phyloP scores from a whole-genome alignment of 768 basidiomycete genomes.

The Saitozyma podzolica region DNA sequence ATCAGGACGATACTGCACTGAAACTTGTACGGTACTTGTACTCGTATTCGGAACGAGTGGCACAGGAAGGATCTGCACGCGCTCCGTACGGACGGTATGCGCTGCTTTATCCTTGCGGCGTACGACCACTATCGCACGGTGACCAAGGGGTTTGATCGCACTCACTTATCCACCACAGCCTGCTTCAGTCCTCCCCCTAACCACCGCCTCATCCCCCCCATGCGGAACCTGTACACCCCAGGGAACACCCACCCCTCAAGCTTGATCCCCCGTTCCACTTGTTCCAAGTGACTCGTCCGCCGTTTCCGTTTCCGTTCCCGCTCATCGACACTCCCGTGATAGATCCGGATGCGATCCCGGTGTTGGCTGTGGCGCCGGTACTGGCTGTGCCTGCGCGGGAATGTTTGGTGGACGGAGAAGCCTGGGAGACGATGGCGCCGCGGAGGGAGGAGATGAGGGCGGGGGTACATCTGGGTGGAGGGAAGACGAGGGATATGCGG shows the following conservation, averaged over 20 bases:
- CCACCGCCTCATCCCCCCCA: conserved; percentile 40
- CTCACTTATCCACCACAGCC: conserved; percentile 21
- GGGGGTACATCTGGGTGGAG: conserved; percentile 38
- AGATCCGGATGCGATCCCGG: no score
- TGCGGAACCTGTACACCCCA: conserved; percentile 44
- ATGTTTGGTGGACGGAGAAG: conserved; percentile 3
- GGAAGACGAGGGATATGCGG: conserved; percentile 42
- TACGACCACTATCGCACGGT: no score
- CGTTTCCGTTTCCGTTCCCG: no score
- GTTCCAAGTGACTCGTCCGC: conserved; percentile 6
- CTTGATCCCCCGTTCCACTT: conserved; percentile 30
- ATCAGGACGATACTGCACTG: background rate
- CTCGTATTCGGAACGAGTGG: background rate
- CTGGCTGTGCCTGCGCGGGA: conserved; percentile 6
- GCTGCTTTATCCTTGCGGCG: no score
- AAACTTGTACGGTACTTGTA: no score
- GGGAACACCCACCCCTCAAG: conserved; percentile 44
- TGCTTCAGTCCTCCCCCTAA: conserved; percentile 31
- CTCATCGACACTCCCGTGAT: no score
- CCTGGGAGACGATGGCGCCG: conserved; percentile 25
- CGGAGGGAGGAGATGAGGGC: conserved; percentile 38
- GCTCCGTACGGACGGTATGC: no score
- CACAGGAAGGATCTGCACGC: background rate
- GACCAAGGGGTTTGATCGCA: background rate
- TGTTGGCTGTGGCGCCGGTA: background rate